Evolutionary conservation across 306 rosid species (phyloP).

Genomic region (Purshia tridentata): DNA sequence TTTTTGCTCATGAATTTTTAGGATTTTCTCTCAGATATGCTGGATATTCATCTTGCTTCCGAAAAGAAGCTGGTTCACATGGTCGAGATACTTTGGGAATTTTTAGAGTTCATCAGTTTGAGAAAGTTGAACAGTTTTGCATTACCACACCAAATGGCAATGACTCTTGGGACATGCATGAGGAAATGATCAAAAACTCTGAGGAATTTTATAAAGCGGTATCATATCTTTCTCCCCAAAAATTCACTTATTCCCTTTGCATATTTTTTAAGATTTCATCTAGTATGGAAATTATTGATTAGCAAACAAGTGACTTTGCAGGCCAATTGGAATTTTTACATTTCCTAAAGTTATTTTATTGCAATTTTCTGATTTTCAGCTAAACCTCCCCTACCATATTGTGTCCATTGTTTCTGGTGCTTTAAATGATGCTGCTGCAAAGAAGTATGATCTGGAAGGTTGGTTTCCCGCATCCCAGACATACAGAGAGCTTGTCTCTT

Average conservation of each 20-base stretch:
- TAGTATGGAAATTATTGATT: neutral
- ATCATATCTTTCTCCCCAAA: constrained; percentile 6
- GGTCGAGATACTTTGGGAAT: constrained; percentile 97
- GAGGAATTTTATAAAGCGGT: constrained; percentile 85
- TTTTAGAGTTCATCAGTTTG: constrained; percentile 94
- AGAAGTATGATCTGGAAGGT: constrained; percentile 91
- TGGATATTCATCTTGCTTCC: constrained; percentile 96
- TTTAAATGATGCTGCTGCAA: constrained; percentile 95
- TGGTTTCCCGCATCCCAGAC: constrained; percentile 95
- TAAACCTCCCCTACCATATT: constrained; percentile 80
- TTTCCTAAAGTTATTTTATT: neutral
- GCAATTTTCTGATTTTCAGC: constrained; percentile 39
- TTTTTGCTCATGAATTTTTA: constrained; percentile 5
- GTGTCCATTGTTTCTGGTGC: constrained; percentile 96
- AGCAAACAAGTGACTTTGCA: neutral
- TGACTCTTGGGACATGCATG: constrained; percentile 94
- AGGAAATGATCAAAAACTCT: constrained; percentile 90
- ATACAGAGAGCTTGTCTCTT: constrained; percentile 86
- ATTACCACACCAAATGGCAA: constrained; percentile 73
- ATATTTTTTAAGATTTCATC: neutral
- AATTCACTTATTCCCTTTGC: constrained; percentile 9
- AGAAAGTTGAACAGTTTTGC: constrained; percentile 95
- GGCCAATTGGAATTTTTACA: neutral
- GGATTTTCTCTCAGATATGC: constrained; percentile 59
- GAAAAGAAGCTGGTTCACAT: constrained; percentile 97